Evolutionary conservation across 768 basidiomycete genomes (phyloP), one percentile per base, ranked within the genome.

Genomic region (Tubosaeta sp.): DNA sequence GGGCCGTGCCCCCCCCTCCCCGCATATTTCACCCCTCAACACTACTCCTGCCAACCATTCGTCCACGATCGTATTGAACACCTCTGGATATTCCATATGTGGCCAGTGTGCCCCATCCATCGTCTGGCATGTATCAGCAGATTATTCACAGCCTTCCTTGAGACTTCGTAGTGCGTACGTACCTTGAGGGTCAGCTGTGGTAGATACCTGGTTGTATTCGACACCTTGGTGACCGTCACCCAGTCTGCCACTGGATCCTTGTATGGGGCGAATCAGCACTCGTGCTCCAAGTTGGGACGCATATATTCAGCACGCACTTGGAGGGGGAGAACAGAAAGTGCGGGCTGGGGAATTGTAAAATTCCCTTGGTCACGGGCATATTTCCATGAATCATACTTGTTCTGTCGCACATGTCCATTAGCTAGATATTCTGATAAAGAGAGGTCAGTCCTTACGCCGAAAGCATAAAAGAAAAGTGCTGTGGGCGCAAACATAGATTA

Each of bases 401-500:
- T 78, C 77, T 78, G 47, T 10, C 26, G 37, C 31, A 51, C 46
- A 47, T 19, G 45, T n/a, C 13, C 19, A 11, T 64, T 17, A 51
- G 22, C 33, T 29, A n/a, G 12, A 22, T 14, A 33, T 27, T 13
- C 16, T 4, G 10, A 39, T 5, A 32, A 26, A 8, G n/a, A 38
- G 14, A 17, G 38, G 1, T 11, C 26, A 10, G 2, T 5, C 3
- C 69, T 42, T 55, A 82, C 85, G 52, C 78, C 74, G 14, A 71
- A 67, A 3, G 79, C 78, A 62, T 88, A 89, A 56, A 86, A 88
- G 55, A 85, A 75, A 8, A 88, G 62, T 16, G 83, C 86, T 88
- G 52, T 7, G 13, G 6, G 25, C 34, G 38, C 13, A 11, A 31
- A 38, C 5, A 19, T 33, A 11, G 37, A 31, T 29, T 4, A 17